phyloP scores from a whole-genome alignment of 1,139 yeast genomes.

The Candida labiduridarum region DNA sequence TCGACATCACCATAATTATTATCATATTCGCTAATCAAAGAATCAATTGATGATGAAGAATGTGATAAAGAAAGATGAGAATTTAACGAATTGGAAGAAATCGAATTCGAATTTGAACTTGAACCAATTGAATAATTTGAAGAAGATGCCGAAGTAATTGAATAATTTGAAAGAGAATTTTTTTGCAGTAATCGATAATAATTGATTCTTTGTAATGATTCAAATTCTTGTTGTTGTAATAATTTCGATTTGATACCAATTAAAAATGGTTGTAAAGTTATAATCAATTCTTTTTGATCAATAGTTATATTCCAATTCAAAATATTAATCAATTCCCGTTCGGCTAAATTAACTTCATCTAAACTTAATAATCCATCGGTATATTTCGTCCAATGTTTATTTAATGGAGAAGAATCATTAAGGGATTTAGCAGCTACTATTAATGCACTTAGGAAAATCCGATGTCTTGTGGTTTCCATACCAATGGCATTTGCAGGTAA shows the following conservation, averaged over 20 bases:
- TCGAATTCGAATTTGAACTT: too few relatives aligned
- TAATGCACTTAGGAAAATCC: constrained; percentile 85
- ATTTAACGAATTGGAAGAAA: constrained; percentile 10
- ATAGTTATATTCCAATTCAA: constrained; percentile 84
- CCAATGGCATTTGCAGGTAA: constrained; percentile 91
- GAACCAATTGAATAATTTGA: constrained; percentile 4
- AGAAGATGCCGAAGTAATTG: constrained; percentile 9
- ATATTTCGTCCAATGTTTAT: constrained; percentile 93
- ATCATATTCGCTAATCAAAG: too few relatives aligned
- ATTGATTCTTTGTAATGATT: constrained; percentile 35
- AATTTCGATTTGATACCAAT: constrained; percentile 59
- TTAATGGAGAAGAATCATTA: constrained; percentile 91
- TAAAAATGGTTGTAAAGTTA: constrained; percentile 74
- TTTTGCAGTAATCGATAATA: constrained; percentile 39
- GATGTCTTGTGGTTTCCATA: constrained; percentile 90
- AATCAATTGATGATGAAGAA: constrained; percentile 16
- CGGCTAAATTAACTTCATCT: constrained; percentile 87
- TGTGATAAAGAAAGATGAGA: constrained; percentile 16
- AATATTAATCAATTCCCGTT: constrained; percentile 78
- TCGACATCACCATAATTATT: too few relatives aligned
- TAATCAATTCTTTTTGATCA: constrained; percentile 65
- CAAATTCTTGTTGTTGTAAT: constrained; percentile 31
- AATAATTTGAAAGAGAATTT: constrained; percentile 13
- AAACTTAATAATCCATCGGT: constrained; percentile 79
- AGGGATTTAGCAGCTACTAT: constrained; percentile 87